Base-by-base conservation (phyloP, 78 protist species). In the Fonticula alba region DNA sequence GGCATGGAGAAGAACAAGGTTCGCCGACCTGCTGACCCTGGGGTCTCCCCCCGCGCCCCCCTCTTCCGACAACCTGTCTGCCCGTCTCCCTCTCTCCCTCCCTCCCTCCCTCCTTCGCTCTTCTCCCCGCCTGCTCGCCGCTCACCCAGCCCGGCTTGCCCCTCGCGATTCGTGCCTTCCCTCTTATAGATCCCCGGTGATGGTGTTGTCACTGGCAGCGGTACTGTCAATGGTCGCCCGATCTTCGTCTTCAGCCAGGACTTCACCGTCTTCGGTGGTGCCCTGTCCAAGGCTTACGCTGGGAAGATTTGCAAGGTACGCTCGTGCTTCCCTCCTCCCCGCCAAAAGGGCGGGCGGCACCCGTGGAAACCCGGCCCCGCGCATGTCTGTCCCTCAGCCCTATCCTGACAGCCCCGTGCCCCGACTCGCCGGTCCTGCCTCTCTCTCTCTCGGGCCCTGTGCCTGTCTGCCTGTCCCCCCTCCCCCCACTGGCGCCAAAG, bases 191-290 rank as follows among this genome's bases (percentile, higher is more conserved):
- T 24, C 20, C 74, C 89, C 29, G 97, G 97, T 32, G 97, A 92
- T 54, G 94, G 95, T 38, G 88, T 91, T 7, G 86, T 92, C 46
- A 91, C 95, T 0, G 97, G 97, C 43, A 73, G 43, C 49, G 98
- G 98, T 35, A 54, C 71, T 6, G 74, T 93, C 81, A 76, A 87
- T 79, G 95, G 96, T 6, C 75, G 93, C n/a, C 77, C 58, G n/a
- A 91, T 84, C 27, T 90, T 69, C 40, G 85, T 89, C 47, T 93
- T 90, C 85, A 43, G 75, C 53, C 98, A 93, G 43, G 98, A 94
- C 70, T 89, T 91, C 72, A 90, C 95, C 27, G 97, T 94, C 17
- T 71, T 88, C 55, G 98, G 98, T 40, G 98, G 98, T 26, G 64
- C 85, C 0, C 82, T 94, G 33, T 77, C 90, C 10, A 93, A 83